phyloP scores from a whole-genome alignment of 192 early-diverging fungal species.

The Backusella luteola region DNA sequence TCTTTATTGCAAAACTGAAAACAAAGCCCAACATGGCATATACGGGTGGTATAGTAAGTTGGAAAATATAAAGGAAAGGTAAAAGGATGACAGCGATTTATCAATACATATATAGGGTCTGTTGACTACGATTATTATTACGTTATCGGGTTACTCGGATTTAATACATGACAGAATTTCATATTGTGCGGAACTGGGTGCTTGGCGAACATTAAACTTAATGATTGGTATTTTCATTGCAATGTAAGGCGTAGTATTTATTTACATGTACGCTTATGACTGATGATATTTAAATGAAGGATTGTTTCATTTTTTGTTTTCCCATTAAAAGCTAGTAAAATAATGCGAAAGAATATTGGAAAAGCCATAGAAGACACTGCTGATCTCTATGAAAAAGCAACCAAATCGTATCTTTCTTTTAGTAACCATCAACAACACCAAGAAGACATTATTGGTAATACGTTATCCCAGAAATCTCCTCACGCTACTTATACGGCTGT shows the following conservation, averaged over 20 bases:
- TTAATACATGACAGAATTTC: conserved; percentile 9
- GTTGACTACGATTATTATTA: conserved; percentile 12
- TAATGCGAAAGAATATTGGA: conserved; percentile 13
- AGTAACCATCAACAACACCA: background rate
- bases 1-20: conserved; percentile 20
- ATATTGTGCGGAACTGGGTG: background rate
- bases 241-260: conserved; percentile 1
- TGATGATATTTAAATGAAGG: conserved; percentile 1
- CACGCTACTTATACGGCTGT: background rate
- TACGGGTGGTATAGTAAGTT: conserved; percentile 17
- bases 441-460: background rate
- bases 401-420: conserved; percentile 3
- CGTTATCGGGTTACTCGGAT: conserved; percentile 10
- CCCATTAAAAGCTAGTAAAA: conserved; percentile 15
- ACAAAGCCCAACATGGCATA: conserved; percentile 10
- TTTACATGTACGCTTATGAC: background rate
- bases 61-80: background rate
- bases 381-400: conserved; percentile 15
- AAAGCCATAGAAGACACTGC: conserved; percentile 19
- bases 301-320: conserved; percentile 12
- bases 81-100: background rate
- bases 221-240: conserved; percentile 15
- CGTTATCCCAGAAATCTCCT: background rate
- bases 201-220: conserved; percentile 15
- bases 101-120: conserved; percentile 7